phyloP scores from a whole-genome alignment of 2,329 filamentous ascomycete genomes.

The Aspergillus bombycis region DNA sequence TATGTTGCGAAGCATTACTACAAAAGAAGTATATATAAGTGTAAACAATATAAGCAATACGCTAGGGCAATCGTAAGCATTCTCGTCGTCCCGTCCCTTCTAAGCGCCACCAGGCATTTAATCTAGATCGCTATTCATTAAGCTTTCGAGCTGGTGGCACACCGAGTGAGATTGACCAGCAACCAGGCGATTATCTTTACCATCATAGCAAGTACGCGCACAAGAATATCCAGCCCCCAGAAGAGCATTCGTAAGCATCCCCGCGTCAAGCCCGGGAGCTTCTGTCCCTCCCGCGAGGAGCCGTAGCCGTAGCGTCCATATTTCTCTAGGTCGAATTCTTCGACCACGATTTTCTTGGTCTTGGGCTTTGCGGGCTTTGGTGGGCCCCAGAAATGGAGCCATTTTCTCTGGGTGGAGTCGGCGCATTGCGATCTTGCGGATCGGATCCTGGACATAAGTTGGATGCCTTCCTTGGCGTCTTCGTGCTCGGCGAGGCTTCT shows the following conservation, averaged over 20 bases:
- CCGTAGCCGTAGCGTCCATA: constrained; percentile 45
- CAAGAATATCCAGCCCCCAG: constrained; percentile 41
- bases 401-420: constrained; percentile 12
- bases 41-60: neutral
- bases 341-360: constrained; percentile 37
- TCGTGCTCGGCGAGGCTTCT: constrained; percentile 47
- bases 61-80: neutral
- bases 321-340: constrained; percentile 51
- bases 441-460: constrained; percentile 39
- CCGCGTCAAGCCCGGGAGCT: constrained; percentile 43
- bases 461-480: constrained; percentile 43
- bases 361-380: constrained; percentile 21
- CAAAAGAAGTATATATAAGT: neutral
- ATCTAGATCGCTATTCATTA: constrained; percentile 16
- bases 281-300: constrained; percentile 41
- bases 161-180: constrained; percentile 42
- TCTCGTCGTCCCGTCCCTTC: neutral
- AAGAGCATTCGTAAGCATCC: constrained; percentile 41
- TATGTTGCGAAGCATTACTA: neutral
- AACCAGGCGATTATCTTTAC: constrained; percentile 48
- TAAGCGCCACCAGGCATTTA: neutral
- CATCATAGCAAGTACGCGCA: constrained; percentile 40
- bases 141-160: constrained; percentile 47
- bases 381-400: constrained; percentile 22
- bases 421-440: constrained; percentile 24